A percentile compares a stretch with the other conserved stretches of the same genome.
These are phyloP conservation scores for Jatropha multifida DNA, from an alignment of 441 rosid genomes.

Conservation along the genomic window DNA sequence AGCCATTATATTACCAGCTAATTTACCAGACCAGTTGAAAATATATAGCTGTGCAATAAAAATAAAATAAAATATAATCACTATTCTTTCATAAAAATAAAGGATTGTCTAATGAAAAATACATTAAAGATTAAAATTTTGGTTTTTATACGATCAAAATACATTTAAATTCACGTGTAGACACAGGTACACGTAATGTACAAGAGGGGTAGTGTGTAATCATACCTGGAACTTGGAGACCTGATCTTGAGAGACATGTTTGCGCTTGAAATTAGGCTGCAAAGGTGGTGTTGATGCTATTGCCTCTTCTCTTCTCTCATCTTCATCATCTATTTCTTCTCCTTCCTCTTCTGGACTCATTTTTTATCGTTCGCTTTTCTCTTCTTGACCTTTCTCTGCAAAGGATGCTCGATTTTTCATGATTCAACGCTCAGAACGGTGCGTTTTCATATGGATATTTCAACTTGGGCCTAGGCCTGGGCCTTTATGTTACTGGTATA, in stretches of 20 bases:
- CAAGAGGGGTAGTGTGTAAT: neutral
- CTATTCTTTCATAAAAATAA: neutral
- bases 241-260: conserved; percentile 48
- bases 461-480: no score
- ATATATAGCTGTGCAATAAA: neutral
- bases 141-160: neutral
- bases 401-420: neutral
- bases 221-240: conserved; percentile 65
- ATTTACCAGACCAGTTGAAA: no score
- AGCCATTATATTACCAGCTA: no score
- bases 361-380: neutral
- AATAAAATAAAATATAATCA: neutral
- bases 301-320: conserved; percentile 60
- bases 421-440: neutral
- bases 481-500: no score
- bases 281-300: conserved; percentile 51
- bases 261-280: conserved; percentile 50
- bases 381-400: no score
- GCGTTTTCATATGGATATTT: no score
- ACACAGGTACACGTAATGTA: neutral
- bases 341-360: conserved; percentile 10
- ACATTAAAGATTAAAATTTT: neutral
- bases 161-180: neutral
- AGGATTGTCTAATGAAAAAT: neutral
- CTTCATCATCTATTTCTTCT: conserved; percentile 40